phyloP scores from a whole-genome alignment of 208 protist genomes.

The Leishmania amazonensis region DNA sequence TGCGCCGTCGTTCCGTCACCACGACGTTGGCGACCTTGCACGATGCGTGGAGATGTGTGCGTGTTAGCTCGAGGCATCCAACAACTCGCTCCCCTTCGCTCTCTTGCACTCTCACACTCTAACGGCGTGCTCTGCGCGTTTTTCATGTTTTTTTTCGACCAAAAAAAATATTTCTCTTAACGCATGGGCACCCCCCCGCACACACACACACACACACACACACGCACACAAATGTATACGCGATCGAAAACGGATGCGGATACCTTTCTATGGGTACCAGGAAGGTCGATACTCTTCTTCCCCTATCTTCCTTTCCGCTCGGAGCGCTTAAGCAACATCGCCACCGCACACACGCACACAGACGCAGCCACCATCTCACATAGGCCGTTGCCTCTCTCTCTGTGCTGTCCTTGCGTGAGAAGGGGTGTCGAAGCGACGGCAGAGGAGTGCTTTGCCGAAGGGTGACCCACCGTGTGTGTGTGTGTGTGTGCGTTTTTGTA shows the following conservation, averaged over 20 bases:
- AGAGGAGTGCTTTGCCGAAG: neutral
- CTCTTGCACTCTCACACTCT: neutral
- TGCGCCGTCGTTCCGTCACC: neutral
- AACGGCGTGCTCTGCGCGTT: neutral
- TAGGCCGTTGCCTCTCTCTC: neutral
- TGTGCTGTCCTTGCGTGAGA: neutral
- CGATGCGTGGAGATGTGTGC: neutral
- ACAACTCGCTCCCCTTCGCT: neutral
- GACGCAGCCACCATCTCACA: neutral
- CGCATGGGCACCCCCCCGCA: neutral
- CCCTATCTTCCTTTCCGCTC: neutral
- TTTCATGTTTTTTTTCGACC: neutral
- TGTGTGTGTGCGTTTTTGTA: too few species aligned
- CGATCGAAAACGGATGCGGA: neutral
- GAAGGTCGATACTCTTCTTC: neutral
- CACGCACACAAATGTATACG: neutral
- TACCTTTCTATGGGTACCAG: neutral
- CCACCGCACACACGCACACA: neutral
- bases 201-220: constrained; percentile 5
- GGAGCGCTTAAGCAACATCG: neutral
- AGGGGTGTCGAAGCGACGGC: neutral
- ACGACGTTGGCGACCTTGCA: neutral
- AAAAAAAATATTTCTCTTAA: neutral
- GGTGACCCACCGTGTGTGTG: neutral
- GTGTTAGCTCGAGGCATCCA: neutral